Evolutionary conservation across 495 filamentous ascomycete genomes (phyloP).

Genomic region (Xylaria cubensis): DNA sequence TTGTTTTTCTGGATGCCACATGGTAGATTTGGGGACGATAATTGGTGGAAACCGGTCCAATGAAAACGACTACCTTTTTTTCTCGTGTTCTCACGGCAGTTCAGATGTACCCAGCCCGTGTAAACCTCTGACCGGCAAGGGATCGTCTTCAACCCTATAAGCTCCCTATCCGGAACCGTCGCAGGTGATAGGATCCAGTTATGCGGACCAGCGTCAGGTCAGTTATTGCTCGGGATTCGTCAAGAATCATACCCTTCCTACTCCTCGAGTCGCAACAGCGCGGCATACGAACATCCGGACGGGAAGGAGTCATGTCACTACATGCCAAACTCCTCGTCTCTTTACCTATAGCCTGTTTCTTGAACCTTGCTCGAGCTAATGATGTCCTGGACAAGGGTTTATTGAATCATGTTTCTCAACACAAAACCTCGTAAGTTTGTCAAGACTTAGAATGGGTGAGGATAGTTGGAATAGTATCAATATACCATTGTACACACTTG

Average conservation of each 20-base stretch:
- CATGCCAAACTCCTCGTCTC: neutral
- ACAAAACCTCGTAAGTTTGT: neutral
- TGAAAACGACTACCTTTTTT: constrained; percentile 1
- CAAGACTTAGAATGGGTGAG: neutral
- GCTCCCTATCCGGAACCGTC: constrained; percentile 12
- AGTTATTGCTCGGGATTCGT: neutral
- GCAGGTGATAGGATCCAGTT: constrained; percentile 16
- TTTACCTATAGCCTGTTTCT: neutral
- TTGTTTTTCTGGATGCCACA: neutral
- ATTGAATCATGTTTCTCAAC: neutral
- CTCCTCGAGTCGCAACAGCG: constrained; percentile 13
- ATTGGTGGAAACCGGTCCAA: neutral
- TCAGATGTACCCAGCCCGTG: neutral
- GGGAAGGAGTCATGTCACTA: neutral
- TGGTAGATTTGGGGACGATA: neutral
- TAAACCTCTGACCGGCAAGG: constrained; percentile 13
- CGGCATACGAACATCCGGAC: constrained; percentile 19
- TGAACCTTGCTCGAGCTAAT: neutral
- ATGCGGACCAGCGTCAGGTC: constrained; percentile 1
- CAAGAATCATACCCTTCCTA: constrained; percentile 15
- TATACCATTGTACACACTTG: neutral
- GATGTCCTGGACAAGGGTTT: neutral
- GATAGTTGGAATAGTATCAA: neutral
- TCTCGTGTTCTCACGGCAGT: neutral
- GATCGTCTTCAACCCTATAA: neutral